Conservation (phyloP, 2,329 filamentous ascomycete genomes). For the Cordyceps cateniannulata region DNA sequence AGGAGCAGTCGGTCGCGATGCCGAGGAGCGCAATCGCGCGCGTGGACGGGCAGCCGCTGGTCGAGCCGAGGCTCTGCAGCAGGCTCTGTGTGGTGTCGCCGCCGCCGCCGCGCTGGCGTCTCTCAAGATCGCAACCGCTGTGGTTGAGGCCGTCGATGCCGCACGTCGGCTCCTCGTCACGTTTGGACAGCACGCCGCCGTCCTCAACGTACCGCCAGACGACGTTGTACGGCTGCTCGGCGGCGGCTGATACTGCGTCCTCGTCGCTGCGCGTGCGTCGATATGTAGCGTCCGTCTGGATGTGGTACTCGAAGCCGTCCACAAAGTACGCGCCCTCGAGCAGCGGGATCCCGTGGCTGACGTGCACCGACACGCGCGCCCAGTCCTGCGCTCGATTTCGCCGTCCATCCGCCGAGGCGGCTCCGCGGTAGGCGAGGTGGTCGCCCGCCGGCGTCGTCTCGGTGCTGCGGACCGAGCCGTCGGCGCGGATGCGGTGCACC, state of each 20-base stretch:
- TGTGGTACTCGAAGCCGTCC: constrained; percentile 15
- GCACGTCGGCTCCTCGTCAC: constrained; percentile 2
- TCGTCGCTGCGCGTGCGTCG: neutral
- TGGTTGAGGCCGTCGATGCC: neutral
- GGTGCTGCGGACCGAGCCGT: constrained; percentile 10
- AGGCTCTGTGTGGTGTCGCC: constrained; percentile 6
- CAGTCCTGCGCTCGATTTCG: neutral
- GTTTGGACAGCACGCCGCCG: neutral
- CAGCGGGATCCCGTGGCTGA: constrained; percentile 3
- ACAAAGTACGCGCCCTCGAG: constrained; percentile 15
- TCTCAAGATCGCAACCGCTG: neutral
- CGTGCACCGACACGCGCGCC: constrained; percentile 13
- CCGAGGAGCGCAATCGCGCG: constrained; percentile 82
- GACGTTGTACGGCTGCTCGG: constrained; percentile 5
- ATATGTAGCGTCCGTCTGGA: constrained; percentile 13
- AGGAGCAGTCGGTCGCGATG: constrained; percentile 83
- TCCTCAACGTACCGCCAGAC: constrained; percentile 12
- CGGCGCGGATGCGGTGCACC: constrained; percentile 5
- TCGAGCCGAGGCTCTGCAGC: constrained; percentile 55
- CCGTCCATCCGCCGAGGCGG: neutral
- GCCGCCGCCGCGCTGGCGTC: neutral
- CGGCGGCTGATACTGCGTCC: neutral
- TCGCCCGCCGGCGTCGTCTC: constrained; percentile 8
- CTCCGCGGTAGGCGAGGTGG: constrained; percentile 14
- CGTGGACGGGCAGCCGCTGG: constrained; percentile 68